Evolutionary conservation across 1,284 basidiomycete genomes (phyloP), one percentile per base, ranked within the genome.

Genomic region (Pseudozyma sp.): DNA sequence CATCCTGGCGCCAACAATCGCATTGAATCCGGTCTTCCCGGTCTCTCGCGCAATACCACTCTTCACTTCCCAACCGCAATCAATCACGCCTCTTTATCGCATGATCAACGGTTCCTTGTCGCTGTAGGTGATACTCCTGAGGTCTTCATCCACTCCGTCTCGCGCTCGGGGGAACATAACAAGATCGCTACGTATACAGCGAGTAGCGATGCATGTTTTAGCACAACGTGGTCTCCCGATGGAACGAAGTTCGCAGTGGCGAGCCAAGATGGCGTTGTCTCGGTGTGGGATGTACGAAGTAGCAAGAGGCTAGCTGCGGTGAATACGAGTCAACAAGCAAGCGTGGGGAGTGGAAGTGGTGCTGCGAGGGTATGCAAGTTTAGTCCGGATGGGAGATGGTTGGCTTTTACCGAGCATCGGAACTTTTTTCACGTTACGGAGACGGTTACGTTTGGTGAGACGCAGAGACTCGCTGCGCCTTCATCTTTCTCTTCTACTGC

Each of bases 121-220:
- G 92, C 92, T 0, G 93, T 94, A 0, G 93, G 94, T 10, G 93
- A 95, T 83, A 93, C 92, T 5, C 89, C 90, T 38, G 90, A 93
- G 63, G 90, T 94, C 10, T 91, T 91, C 81, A 88, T 79, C 52
- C 66, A 72, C 42, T 54, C 61, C 36, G 63, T 79, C 4, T 51
- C 62, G 11, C 54, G 60, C 0, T 61, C 60, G n/a, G 76, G 78
- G 14, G 74, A 77, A 38, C 60, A 77, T 31, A 54, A 49, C 21
- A 69, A 79, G 40, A 35, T 77, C 18, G 75, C 78, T 2, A 78
- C 72, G 0, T 76, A 79, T 45, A 59, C 39, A 51, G 85, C 78
- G 16, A 76, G 78, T 8, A 90, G 76, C 10, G 87, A 87, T 45
- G 86, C 86, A 4, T 92, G 91, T n/a, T 95, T 94, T 85, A 91